Evolutionary conservation across 2,329 filamentous ascomycete species (phyloP), one percentile per base, ranked within the genome.

Genomic region (Epichloe gansuensis): DNA sequence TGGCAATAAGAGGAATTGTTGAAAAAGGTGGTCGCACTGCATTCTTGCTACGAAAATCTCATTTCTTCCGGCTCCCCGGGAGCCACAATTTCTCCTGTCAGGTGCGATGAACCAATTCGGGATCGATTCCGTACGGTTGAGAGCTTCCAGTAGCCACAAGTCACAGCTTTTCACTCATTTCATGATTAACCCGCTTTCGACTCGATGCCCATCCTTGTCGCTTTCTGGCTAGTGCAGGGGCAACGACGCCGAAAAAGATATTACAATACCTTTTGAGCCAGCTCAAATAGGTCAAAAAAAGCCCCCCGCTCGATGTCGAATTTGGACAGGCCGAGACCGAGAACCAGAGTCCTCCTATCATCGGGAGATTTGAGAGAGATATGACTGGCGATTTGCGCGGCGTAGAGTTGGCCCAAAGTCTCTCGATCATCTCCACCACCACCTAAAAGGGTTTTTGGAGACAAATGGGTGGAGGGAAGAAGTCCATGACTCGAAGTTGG

Each of bases 381-480:
- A 40, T 85, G 80, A 61, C 84, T 94, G 5, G 85, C 93, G 58
- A 97, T 84, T 62, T 96, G 91, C 43, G 87, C 87, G 3, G 90
- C 90, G 62, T 94, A 85, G 2, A 96, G 79, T 66, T 96, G 90
- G 1, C 89, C 91, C 5, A 94, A 68, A 0, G 85, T 87, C 63
- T 96, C 89, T 43, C 89, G 78, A 46, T 87, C 82, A 50, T 84
- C 76, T 35, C 84, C 82, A 45, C 90, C 89, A 9, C 85, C 89
- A 2, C 93, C 93, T 0, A 98, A 75, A 3, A 98, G 72, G 0
- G 89, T 95, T 39, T 82, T 91, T 1, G 93, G 88, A 0, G 88
- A 95, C 42, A 97, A 75, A 60, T 93, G 85, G 36, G 83, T 76
- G 52, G 89, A 80, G 0, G 93, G 93, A 0, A 97, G 78, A 12